Base-by-base conservation (phyloP, 208 protist genomes). In the Trypanosoma rangeli region DNA sequence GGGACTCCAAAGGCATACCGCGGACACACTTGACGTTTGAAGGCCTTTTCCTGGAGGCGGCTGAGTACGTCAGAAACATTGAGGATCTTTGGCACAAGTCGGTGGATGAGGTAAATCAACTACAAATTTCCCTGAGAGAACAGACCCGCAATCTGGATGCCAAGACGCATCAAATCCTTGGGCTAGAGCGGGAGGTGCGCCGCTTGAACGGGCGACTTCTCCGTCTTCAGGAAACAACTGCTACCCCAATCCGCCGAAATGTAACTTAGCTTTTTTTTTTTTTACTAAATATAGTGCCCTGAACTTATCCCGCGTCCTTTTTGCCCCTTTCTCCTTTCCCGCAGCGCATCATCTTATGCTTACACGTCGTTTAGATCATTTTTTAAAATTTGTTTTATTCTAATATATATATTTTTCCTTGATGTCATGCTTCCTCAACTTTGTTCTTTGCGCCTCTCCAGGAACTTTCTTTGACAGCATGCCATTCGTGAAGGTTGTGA, bases 401-500 rank as follows among this genome's bases (percentile, higher is more conserved):
- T 46, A 5, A 46, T 49, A 39, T 18, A 69, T 48, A 22, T 31
- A 1, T 12, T 12, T 37, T 53, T 61, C 53, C 48, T 64, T 39
- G 26, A 65, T 68, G 12, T 64, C 29, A 66, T 42, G 26, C 22
- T 37, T 60, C 24, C 4, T 50, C 5, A 10, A 56, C 35, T 54
- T 39, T 63, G 52, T 58, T 65, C 55, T 26, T 58, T 73, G n/a
- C 56, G 29, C 46, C 20, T 46, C 15, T 46, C 42, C 39, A 66
- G 49, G 31, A 20, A 16, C 31, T 59, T 48, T 56, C 70, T 33
- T 50, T 50, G 62, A 66, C 64, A 70, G 48, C 53, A 94, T 94
- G 89, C 84, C 89, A 71, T 94, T 94, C 69, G 89, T 94, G 20
- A 94, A 94, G 85, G 78, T 94, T 70, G 86, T 93, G 70, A 94